A percentile compares a stretch with the other conserved stretches of the same genome.
Evolutionary conservation across 2,329 filamentous ascomycete genomes (phyloP).

Genomic region (Nothomitra cinnamomea): DNA sequence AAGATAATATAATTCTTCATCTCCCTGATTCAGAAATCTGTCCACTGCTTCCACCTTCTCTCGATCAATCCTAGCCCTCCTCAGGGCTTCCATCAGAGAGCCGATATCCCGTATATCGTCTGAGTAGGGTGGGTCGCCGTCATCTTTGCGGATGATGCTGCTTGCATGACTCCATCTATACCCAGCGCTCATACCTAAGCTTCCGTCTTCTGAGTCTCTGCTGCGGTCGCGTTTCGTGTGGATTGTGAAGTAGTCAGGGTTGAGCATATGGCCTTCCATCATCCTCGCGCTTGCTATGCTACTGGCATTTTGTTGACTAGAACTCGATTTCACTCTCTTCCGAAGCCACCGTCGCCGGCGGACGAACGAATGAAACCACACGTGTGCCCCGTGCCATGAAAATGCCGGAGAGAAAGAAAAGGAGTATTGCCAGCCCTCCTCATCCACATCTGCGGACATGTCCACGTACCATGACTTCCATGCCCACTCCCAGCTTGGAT

Average conservation of each 20-base stretch:
- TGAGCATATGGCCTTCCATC: constrained; percentile 47
- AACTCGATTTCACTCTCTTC: constrained; percentile 45
- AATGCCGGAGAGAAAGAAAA: constrained; percentile 52
- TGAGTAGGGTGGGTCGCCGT: constrained; percentile 14
- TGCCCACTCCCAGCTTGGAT: constrained; percentile 88
- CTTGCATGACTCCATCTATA: neutral
- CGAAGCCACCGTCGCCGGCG: constrained; percentile 75
- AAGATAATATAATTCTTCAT: constrained; percentile 59
- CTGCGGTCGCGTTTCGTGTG: constrained; percentile 24
- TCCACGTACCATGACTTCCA: constrained; percentile 57
- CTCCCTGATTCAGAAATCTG: constrained; percentile 62
- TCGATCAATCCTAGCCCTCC: constrained; percentile 60
- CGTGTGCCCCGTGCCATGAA: constrained; percentile 69
- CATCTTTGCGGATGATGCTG: neutral
- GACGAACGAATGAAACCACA: constrained; percentile 94
- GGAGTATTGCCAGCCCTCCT: constrained; percentile 92
- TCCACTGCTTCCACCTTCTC: constrained; percentile 78
- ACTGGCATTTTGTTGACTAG: neutral
- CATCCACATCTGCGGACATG: constrained; percentile 69
- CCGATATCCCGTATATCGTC: constrained; percentile 48
- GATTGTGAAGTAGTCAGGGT: constrained; percentile 65
- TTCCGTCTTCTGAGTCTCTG: constrained; percentile 15
- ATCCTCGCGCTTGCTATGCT: constrained; percentile 6
- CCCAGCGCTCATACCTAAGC: constrained; percentile 6
- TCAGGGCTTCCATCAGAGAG: constrained; percentile 51